Evolutionary conservation across 305 asterid species (phyloP).

Genomic region (Fraxinus albicans): DNA sequence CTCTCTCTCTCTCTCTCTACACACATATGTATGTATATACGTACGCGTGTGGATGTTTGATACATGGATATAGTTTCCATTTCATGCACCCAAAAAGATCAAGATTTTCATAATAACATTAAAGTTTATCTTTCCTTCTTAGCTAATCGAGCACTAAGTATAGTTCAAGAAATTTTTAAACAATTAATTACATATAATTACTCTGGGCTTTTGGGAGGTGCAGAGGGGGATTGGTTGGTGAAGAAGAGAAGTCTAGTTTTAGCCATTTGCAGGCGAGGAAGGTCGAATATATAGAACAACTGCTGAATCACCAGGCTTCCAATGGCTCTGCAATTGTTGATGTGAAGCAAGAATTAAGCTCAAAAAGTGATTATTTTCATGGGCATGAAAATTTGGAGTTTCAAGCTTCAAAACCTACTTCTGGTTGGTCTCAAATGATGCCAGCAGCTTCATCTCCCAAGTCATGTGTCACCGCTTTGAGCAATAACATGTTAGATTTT

Average conservation of each 20-base stretch:
- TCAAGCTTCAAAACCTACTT: constrained; percentile 24
- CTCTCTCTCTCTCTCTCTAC: constrained; percentile 24
- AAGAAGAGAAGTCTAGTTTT: constrained; percentile 39
- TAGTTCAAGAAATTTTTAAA: neutral
- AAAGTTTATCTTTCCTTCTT: neutral
- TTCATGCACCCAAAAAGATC: neutral
- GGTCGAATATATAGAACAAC: constrained; percentile 57
- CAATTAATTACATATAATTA: neutral
- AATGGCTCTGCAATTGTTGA: constrained; percentile 13
- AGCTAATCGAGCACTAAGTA: neutral
- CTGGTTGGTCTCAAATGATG: constrained; percentile 41
- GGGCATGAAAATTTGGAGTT: constrained; percentile 35
- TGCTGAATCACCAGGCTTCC: constrained; percentile 28
- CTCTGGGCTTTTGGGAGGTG: neutral
- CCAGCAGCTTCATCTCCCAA: constrained; percentile 51
- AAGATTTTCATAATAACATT: neutral
- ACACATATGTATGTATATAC: neutral
- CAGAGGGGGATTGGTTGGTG: constrained; percentile 63
- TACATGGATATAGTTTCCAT: neutral
- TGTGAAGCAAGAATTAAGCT: constrained; percentile 34
- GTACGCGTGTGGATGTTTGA: neutral
- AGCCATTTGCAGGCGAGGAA: constrained; percentile 38
- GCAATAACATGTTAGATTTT: constrained; percentile 54
- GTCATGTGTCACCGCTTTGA: constrained; percentile 48
- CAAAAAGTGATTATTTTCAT: constrained; percentile 18